These are phyloP conservation scores for Russula virescens DNA, from an alignment of 768 basidiomycete species.

Conservation along the genomic window DNA sequence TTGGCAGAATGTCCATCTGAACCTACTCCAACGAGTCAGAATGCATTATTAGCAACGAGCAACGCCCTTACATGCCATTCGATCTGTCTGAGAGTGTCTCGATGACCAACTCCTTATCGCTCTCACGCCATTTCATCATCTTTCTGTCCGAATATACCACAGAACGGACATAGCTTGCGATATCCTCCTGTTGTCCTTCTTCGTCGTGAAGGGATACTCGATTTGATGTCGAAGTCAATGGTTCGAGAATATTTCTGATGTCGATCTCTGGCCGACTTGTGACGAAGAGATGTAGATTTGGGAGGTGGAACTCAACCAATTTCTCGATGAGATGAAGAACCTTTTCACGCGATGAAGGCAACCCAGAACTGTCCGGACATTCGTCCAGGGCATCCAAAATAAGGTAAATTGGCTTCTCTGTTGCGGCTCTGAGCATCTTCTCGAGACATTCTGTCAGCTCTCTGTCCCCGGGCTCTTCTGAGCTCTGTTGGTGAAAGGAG, in stretches of 20 bases:
- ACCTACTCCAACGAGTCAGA: background rate
- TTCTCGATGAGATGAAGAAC: background rate
- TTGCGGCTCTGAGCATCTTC: background rate
- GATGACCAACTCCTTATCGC: background rate
- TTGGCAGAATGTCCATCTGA: background rate
- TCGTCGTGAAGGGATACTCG: background rate
- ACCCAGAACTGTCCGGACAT: background rate
- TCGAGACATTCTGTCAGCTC: background rate
- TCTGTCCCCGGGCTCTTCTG: background rate
- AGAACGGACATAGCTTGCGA: background rate
- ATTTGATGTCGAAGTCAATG: background rate
- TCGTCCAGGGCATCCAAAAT: constrained; percentile 1
- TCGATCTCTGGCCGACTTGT: background rate
- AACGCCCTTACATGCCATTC: background rate
- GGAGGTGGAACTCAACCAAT: background rate
- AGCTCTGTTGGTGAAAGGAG: background rate
- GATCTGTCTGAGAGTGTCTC: background rate
- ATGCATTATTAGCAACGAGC: background rate
- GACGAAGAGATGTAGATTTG: background rate
- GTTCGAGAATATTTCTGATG: background rate
- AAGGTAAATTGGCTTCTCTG: background rate
- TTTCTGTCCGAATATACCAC: background rate
- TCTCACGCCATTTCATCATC: background rate
- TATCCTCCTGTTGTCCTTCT: background rate
- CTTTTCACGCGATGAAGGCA: background rate